These are phyloP conservation scores for Rhodosporidiobolus sp. DNA, from an alignment of 768 basidiomycete genomes.

Conservation along the genomic window DNA sequence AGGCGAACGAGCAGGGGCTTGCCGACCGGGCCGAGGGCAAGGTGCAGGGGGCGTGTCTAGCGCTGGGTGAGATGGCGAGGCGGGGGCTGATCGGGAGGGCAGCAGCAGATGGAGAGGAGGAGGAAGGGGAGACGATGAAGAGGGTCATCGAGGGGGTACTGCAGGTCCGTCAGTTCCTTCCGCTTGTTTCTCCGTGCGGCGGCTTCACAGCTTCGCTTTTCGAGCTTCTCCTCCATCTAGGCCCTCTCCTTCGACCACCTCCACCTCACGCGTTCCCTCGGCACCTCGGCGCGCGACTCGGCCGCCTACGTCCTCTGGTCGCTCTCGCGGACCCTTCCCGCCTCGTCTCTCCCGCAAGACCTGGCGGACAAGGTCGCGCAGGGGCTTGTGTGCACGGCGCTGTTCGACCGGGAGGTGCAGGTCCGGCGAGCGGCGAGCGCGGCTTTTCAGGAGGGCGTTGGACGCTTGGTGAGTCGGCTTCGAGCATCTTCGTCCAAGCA, in stretches of 20 bases:
- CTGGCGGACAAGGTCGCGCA: slow-evolving; percentile 66
- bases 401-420: slow-evolving; percentile 90
- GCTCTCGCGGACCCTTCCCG: slow-evolving; percentile 70
- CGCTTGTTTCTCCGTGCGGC: no score
- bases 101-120: slow-evolving; percentile 39
- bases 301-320: slow-evolving; percentile 95
- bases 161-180: slow-evolving; percentile 57
- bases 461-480: slow-evolving; percentile 67
- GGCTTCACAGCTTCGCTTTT: no score
- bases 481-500: slow-evolving; percentile 5
- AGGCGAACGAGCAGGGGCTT: slow-evolving; percentile 61
- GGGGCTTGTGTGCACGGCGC: slow-evolving; percentile 69
- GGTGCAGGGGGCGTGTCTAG: slow-evolving; percentile 93
- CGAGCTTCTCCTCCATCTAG: slow-evolving; percentile 50
- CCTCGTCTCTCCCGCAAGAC: slow-evolving; percentile 55
- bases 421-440: slow-evolving; percentile 95
- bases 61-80: slow-evolving; percentile 87
- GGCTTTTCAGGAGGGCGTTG: slow-evolving; percentile 95
- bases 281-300: slow-evolving; percentile 89
- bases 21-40: slow-evolving; percentile 74
- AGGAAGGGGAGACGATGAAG: slow-evolving; percentile 55
- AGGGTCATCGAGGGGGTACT: slow-evolving; percentile 73
- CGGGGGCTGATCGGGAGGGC: slow-evolving; percentile 59
- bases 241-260: slow-evolving; percentile 88
- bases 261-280: slow-evolving; percentile 87